Base-by-base conservation (phyloP, 148 eudicot species). In the Fagopyrum homotropicum region DNA sequence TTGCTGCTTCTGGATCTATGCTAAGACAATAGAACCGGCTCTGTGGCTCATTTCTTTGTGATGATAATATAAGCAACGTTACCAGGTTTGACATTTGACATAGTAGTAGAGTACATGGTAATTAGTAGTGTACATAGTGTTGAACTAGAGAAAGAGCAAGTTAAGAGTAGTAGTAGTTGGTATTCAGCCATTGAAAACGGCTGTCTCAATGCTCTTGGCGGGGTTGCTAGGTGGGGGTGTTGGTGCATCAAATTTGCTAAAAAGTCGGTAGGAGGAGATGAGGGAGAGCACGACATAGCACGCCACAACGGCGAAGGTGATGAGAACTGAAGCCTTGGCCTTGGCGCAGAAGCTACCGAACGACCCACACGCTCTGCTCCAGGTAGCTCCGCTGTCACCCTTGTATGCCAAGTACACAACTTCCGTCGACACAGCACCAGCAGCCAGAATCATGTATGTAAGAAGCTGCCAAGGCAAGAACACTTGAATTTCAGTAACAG, bases 241-340 rank as follows among this genome's bases (percentile, higher is more conserved):
- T 0, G 98, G 97, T 6, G 97, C 90, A 29, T 92, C 97, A 15
- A 84, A 94, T 26, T 87, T 93, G 88, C 87, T 87, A 81, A 94
- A 94, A 72, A 94, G 84, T 66, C 97, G 76, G 80, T 94, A 94
- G 26, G 98, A 94, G 16, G 98, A 94, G 75, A 94, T 81, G 69
- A 94, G 87, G 2, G 96, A 87, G n/a, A 92, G 89, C 12, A 76
- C 85, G 5, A 83, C 89, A 22, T 94, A 94, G 81, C 98, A 94
- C 29, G 82, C 69, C 6, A 86, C 81, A 1, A 76, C 97, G 4
- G 77, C 79, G 48, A 90, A 94, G 3, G 93, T 90, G 73, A 94
- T 55, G 71, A 82, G 74, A 4, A 89, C 48, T 1, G 98, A 87
- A 1, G 89, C 76, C 0, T 89, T 85, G 30, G 96, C 91, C 68